phyloP scores from a whole-genome alignment of 1,284 basidiomycete species.

The Salmacisia buchloeana region DNA sequence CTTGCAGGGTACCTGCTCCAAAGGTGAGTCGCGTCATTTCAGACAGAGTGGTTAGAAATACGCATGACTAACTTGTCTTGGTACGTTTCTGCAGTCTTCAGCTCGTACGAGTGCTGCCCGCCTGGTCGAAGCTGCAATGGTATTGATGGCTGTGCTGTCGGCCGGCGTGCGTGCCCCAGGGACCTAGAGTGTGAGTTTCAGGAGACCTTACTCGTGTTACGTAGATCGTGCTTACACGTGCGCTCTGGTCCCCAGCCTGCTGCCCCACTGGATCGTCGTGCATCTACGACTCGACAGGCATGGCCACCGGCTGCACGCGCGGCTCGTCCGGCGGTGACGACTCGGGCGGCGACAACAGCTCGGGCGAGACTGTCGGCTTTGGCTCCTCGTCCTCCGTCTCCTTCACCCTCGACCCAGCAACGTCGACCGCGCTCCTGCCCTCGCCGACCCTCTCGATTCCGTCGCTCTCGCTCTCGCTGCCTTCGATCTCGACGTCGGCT shows the following conservation, averaged over 20 bases:
- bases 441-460: background rate
- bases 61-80: background rate
- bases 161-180: background rate
- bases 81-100: background rate
- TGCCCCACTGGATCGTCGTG: background rate
- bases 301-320: background rate
- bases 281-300: background rate
- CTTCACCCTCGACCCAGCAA: background rate
- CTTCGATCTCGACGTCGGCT: background rate
- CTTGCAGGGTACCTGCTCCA: background rate
- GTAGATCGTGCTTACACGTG: background rate
- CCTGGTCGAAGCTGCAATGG: background rate
- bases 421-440: background rate
- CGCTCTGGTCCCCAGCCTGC: background rate
- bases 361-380: background rate
- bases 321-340: background rate
- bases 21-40: background rate
- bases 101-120: background rate
- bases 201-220: background rate
- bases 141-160: constrained; percentile 2
- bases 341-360: background rate
- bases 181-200: background rate
- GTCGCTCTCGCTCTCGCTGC: background rate
- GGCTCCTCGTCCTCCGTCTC: background rate
- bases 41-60: background rate